These are phyloP conservation scores for Tylopilus balloui DNA, from an alignment of 768 basidiomycete species.

Conservation along the genomic window DNA sequence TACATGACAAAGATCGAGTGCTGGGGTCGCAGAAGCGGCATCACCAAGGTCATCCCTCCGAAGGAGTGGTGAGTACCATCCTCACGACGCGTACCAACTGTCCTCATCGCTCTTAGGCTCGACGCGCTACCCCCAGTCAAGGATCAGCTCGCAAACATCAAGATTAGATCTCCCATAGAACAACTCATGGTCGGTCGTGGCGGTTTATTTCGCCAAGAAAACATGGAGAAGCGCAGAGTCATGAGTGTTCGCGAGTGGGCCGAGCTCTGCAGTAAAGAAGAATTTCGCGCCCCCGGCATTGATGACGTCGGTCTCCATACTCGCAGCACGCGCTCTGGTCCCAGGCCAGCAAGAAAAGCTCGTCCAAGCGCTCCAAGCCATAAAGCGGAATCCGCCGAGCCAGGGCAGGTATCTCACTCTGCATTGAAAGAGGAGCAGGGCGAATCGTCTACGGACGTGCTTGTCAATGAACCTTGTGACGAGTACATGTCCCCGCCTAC, in stretches of 20 bases:
- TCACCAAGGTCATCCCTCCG: conserved; percentile 95
- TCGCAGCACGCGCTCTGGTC: conserved; percentile 34
- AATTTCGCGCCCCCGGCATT: conserved; percentile 68
- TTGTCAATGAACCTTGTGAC: conserved; percentile 2
- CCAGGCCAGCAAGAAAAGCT: conserved; percentile 36
- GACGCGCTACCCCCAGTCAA: conserved; percentile 67
- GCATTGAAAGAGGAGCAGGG: conserved; percentile 45
- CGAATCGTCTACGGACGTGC: conserved; percentile 6
- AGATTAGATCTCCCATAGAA: conserved; percentile 87
- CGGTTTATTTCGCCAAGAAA: conserved; percentile 87
- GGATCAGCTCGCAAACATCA: conserved; percentile 66
- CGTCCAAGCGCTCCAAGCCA: conserved; percentile 40
- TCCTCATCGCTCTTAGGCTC: conserved; percentile 45
- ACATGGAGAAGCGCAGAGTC: conserved; percentile 79
- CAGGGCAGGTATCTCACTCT: conserved; percentile 32
- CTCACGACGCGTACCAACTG: conserved; percentile 14
- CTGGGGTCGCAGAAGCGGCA: conserved; percentile 89
- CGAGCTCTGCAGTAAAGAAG: conserved; percentile 68
- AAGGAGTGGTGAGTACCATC: conserved; percentile 72
- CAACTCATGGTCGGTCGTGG: conserved; percentile 86
- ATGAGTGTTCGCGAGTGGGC: conserved; percentile 89
- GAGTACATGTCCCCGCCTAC: conserved; percentile 29
- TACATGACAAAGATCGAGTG: conserved; percentile 84
- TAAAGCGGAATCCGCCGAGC: conserved; percentile 42
- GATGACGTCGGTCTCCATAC: conserved; percentile 59